Conservation (phyloP, 768 basidiomycete genomes). For the Agrocybe praecox region DNA sequence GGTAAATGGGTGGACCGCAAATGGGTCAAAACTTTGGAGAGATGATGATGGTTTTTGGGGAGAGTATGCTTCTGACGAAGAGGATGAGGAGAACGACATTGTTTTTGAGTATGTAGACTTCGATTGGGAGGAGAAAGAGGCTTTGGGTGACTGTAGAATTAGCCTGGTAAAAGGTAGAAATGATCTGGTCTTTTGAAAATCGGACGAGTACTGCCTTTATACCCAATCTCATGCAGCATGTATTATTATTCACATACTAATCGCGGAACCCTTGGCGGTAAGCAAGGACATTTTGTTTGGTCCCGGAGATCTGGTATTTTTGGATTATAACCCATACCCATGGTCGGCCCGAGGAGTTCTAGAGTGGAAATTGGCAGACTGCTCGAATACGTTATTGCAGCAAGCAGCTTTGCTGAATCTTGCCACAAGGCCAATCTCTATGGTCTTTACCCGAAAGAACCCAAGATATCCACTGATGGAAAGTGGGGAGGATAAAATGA, state of each 20-base stretch:
- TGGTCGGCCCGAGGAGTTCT: not conserved
- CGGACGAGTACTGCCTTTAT: not conserved
- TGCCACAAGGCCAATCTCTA: not conserved
- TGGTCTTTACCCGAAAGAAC: not conserved
- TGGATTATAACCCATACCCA: not conserved
- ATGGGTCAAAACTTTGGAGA: conserved; percentile 30
- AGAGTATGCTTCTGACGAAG: conserved; percentile 21
- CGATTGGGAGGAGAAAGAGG: not conserved
- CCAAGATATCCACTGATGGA: conserved; percentile 4
- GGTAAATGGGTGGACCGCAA: conserved; percentile 31
- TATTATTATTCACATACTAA: not conserved
- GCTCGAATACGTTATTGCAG: not conserved
- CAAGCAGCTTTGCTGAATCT: not conserved
- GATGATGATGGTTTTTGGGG: conserved; percentile 13
- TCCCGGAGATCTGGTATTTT: not conserved
- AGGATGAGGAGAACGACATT: conserved; percentile 18
- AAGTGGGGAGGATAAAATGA: conserved; percentile 1
- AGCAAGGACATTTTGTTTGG: not conserved
- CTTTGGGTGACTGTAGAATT: not conserved
- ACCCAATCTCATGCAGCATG: not conserved
- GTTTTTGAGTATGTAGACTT: not conserved
- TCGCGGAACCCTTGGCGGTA: not conserved
- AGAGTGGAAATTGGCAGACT: not conserved
- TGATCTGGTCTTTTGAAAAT: not conserved
- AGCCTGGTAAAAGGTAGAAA: not conserved